Evolutionary conservation across 148 eudicot species (phyloP).

Genomic region (Polygonum aviculare): DNA sequence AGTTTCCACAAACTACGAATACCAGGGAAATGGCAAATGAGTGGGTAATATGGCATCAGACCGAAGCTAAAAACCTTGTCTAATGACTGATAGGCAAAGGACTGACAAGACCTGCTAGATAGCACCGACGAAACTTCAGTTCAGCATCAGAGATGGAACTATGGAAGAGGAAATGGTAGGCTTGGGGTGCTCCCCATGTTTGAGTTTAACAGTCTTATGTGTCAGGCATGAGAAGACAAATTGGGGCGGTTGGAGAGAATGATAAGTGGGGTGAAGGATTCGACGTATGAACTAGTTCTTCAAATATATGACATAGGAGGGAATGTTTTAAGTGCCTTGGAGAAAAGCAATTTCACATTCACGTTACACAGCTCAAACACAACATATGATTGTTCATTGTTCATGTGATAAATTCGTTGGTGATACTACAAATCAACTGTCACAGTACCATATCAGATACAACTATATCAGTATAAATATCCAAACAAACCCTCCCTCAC

Average conservation of each 20-base stretch:
- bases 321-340: background rate
- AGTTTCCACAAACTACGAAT: background rate
- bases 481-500: background rate
- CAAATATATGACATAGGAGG: background rate
- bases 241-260: background rate
- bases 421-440: background rate
- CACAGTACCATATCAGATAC: background rate
- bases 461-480: background rate
- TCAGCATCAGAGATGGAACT: background rate
- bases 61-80: background rate
- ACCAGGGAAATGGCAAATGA: background rate
- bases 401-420: background rate
- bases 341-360: background rate
- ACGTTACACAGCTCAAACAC: background rate
- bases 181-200: background rate
- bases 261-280: background rate
- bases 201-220: background rate
- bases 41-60: background rate
- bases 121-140: constrained; percentile 3
- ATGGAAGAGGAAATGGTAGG: background rate
- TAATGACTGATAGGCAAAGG: background rate
- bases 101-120: background rate
- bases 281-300: background rate
- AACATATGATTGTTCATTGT: background rate
- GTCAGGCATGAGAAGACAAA: background rate